Evolutionary conservation across 2,329 filamentous ascomycete species (phyloP), one percentile per base, ranked within the genome.

Genomic region (Aspergillus aculeatus): DNA sequence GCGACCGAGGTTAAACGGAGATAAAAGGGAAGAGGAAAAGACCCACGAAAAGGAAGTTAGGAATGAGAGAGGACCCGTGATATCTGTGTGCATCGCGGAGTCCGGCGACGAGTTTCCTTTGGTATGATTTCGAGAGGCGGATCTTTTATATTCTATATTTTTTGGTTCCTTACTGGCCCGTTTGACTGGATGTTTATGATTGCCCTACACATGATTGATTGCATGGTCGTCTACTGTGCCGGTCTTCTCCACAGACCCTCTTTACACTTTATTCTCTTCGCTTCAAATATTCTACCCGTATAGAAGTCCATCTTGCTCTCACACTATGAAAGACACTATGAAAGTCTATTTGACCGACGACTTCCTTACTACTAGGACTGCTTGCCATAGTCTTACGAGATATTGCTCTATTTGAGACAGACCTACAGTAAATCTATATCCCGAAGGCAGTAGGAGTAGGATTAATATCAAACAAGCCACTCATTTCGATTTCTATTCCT

Each of bases 1-100:
- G 87, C 92, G 9, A 87, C 83, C 47, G 94, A 98, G 80, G 84
- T 96, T 69, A 94, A 95, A 82, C 90, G 89, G 80, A 85, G 90
- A 80, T 92, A 59, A 60, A 60, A 53, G 47, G 32, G 12, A 29
- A 29, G 26, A 2, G 16, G 38, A 16, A 16, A 44, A 44, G 16
- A 16, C 14, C 38, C 38, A 44, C 16, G 16, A 23, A 44, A 48
- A 50, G 29, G 38, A 48, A 32, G 53, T n/a, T 57, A 55, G 53
- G 41, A 44, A 56, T 55, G 56, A 19, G 32, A 12, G 32, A 60
- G 49, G 50, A 32, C 32, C 50, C 44, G 58, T 61, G 62, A 61
- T 44, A 44, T n/a, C 51, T 60, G 59, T 35, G 32, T 16, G 38
- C 61, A 60, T 67, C 64, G 54, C 50, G 50, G 52, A 58, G 61